Base-by-base conservation (phyloP, 176 grass and related monocot genomes). In the Stipa capillata region DNA sequence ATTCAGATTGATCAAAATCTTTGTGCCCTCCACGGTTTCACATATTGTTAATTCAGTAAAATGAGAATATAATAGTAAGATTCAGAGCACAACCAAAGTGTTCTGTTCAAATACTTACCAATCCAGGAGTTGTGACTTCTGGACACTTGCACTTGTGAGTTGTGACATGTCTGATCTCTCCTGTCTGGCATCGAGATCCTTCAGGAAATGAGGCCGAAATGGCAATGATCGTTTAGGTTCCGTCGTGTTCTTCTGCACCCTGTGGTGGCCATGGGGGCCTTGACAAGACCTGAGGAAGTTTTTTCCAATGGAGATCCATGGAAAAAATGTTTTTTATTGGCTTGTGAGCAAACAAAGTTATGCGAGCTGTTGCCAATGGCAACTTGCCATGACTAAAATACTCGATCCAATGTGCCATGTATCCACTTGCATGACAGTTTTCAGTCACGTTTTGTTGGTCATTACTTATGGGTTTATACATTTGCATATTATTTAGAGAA, bases 371-470 rank as follows among this genome's bases (percentile, higher is more conserved):
- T 52, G 54, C 24, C 1, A 7, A 47, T 69, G 66, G 42, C 7
- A 48, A 25, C 66, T 69, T 69, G 65, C 29, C 16, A 21, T 29
- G 59, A 82, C 53, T 73, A 73, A 72, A 83, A 49, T 87, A 65
- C 31, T 24, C 69, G 59, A 60, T 67, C 75, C 42, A 49, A 9
- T 27, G 44, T 83, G 69, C 41, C 40, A 80, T 68, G 33, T 44
- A 52, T 74, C 81, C 69, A 88, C 69, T 79, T 84, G 86, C 86
- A 52, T 71, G 29, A 8, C 45, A 48, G 17, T 65, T 78, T 83
- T 78, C 55, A 74, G 29, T 44, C 81, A 88, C 69, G 86, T 88
- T 84, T 84, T 84, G 75, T 79, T 76, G 71, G 32, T 40, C 28
- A 9, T 43, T n/a, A 36, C 2, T 53, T n/a, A 50, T 64, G 32